Conservation (phyloP, 2,329 filamentous ascomycete species). For the Zasmidium cellare region DNA sequence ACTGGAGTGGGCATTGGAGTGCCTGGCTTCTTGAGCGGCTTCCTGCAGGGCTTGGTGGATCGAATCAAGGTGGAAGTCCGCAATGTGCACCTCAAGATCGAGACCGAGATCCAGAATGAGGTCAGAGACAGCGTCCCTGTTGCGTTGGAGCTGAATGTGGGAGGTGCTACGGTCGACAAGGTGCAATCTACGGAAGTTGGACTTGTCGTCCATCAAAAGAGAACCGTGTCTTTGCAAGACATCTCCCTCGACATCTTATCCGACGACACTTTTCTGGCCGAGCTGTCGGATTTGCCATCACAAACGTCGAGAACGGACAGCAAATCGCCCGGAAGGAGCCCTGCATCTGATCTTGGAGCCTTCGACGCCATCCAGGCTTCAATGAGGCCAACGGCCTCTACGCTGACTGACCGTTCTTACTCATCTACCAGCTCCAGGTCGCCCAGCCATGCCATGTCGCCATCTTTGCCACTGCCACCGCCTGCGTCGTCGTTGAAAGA, state of each 20-base stretch:
- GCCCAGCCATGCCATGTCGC: not conserved
- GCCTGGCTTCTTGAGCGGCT: conserved; percentile 68
- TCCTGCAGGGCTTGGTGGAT: conserved; percentile 73
- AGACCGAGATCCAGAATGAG: conserved; percentile 51
- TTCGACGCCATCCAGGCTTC: not conserved
- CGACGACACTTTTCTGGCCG: conserved; percentile 21
- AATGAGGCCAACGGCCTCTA: not conserved
- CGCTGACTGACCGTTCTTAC: not conserved
- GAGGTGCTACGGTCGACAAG: conserved; percentile 66
- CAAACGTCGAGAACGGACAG: conserved; percentile 13
- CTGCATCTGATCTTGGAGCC: not conserved
- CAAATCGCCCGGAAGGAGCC: conserved; percentile 1
- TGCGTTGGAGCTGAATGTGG: conserved; percentile 65
- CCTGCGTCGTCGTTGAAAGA: not conserved
- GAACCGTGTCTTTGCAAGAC: conserved; percentile 22
- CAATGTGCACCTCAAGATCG: conserved; percentile 65
- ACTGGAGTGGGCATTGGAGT: conserved; percentile 70
- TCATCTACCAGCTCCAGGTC: not conserved
- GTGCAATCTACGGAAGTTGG: conserved; percentile 37
- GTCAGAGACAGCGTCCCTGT: conserved; percentile 40
- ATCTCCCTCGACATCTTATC: conserved; percentile 32
- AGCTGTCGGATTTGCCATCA: conserved; percentile 22
- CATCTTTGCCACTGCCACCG: not conserved
- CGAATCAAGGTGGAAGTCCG: conserved; percentile 67
- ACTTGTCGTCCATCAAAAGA: not conserved